Evolutionary conservation across 1,284 basidiomycete genomes (phyloP), one percentile per base, ranked within the genome.

Genomic region (Afroboletus lepidellus): DNA sequence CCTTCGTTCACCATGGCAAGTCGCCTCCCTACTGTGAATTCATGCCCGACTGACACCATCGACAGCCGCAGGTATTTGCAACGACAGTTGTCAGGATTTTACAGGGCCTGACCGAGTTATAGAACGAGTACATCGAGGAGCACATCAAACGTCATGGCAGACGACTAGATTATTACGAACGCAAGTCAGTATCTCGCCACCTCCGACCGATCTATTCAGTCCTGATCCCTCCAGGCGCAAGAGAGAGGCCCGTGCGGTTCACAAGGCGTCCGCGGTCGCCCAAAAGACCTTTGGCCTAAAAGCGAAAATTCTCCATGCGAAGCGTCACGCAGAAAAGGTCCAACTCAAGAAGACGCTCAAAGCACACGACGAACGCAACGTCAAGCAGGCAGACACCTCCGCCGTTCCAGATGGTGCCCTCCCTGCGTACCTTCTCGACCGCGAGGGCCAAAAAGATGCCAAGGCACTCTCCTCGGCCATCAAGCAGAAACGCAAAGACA

Each of bases 271-370:
- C 34, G 84, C 88, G 16, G 77, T 85, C 52, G 93, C 95, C 15
- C 95, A 98, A 75, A 95, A 96, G 71, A 85, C 92, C 39, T 95
- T 95, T 62, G 97, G 97, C 74, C 79, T 98, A 64, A 98, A 98
- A 77, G 97, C 95, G 64, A 99, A 99, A 76, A 80, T 99, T 41
- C 84, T 98, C 30, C 97, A 99, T 70, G 93, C 93, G 51, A 94
- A 90, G 73, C 89, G 94, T 54, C 93, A 98, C 74, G 84, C 92
- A 36, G 93, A 99, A 77, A 99, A 99, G 78, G 91, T 99, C 41
- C 94, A 96, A 71, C 91, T 99, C 78, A 97, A 96, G 76, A 99
- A 99, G 81, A 96, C 94, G 37, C 87, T 99, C 75, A 98, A 98
- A 72, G 94, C 94, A 27, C 97, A 99, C 77, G 97, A 99, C 74